These are phyloP conservation scores for Lasiodiplodia sp. DNA, from an alignment of 2,329 filamentous ascomycete genomes.

Conservation along the genomic window DNA sequence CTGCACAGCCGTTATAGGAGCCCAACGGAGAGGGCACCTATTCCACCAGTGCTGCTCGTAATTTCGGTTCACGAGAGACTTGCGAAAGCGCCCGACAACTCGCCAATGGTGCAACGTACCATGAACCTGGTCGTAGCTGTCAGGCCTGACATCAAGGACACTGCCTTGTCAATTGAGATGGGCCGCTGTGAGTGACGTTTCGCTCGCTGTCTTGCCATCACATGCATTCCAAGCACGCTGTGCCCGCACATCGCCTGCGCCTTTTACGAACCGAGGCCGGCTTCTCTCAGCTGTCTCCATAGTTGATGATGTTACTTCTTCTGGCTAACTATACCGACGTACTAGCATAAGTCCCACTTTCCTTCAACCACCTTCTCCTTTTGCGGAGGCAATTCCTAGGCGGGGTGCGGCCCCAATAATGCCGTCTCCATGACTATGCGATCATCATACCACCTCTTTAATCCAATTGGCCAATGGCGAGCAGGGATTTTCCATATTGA, in stretches of 20 bases:
- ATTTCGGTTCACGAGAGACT: no score
- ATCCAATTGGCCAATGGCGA: constrained; percentile 10
- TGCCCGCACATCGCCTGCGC: no score
- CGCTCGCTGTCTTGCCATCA: not conserved
- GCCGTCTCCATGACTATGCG: not conserved
- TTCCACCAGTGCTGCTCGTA: no score
- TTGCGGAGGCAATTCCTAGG: not conserved
- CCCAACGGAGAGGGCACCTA: no score
- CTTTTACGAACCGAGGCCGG: not conserved
- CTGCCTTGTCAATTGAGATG: not conserved
- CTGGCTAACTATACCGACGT: not conserved
- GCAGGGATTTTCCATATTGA: not conserved
- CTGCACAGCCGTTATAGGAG: no score
- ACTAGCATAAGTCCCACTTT: not conserved
- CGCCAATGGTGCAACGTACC: not conserved
- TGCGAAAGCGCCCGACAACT: no score
- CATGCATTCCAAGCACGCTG: not conserved
- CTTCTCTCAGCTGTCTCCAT: not conserved
- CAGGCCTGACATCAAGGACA: not conserved
- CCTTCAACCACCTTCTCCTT: not conserved
- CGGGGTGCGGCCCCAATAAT: not conserved
- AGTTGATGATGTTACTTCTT: not conserved
- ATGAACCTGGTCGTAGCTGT: not conserved
- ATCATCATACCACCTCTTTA: not conserved
- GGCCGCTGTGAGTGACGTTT: not conserved